phyloP scores from a whole-genome alignment of 176 grass and related monocot genomes.

The Cymbopogon citratus region DNA sequence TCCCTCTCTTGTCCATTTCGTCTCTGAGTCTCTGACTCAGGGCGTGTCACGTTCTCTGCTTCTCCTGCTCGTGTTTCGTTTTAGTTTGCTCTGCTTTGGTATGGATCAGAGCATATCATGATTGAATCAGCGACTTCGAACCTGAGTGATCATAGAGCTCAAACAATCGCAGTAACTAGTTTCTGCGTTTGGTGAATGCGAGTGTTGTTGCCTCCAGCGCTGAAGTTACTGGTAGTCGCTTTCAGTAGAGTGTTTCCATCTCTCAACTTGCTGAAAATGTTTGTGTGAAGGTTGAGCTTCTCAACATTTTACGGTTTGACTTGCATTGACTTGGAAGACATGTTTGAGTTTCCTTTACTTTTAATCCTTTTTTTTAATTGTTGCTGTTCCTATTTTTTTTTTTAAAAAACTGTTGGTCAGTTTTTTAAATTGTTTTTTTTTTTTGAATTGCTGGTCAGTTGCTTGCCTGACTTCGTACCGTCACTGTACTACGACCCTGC shows the following conservation, averaged over 20 bases:
- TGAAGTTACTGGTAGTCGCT: constrained; percentile 4
- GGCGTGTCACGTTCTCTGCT: neutral
- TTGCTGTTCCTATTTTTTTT: neutral
- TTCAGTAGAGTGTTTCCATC: neutral
- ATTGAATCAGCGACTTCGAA: neutral
- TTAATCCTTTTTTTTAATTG: neutral
- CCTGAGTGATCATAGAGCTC: neutral
- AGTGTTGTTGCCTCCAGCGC: neutral
- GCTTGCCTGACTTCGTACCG: neutral
- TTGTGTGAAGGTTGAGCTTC: constrained; percentile 6
- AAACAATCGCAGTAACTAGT: neutral
- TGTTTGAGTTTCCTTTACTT: neutral
- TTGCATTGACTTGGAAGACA: constrained; percentile 41
- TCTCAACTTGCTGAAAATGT: constrained; percentile 16
- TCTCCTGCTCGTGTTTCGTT: neutral
- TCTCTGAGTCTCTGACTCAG: neutral
- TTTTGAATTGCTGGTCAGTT: neutral
- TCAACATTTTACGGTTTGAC: constrained; percentile 23
- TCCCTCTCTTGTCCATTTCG: neutral
- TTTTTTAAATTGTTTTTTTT: neutral
- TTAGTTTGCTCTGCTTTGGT: neutral
- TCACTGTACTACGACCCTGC: neutral
- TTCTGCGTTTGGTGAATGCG: neutral
- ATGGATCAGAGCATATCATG: neutral
- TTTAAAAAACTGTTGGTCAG: too few relatives aligned